Base-by-base conservation (phyloP, 805 yeast genomes). In the Metschnikowia gelsemii region DNA sequence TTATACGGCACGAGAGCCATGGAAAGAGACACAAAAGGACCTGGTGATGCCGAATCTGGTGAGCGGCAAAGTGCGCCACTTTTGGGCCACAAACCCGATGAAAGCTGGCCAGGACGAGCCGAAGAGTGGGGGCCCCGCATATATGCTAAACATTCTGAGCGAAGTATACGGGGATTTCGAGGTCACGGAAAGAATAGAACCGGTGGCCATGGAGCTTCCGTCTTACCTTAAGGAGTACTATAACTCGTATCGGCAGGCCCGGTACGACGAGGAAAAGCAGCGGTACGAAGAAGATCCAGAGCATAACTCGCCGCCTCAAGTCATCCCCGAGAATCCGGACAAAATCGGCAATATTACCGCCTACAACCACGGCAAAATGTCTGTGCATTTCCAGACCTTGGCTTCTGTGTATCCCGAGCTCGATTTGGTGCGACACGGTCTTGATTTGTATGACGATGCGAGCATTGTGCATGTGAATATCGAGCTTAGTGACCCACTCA, bases 11-110 rank as follows among this genome's bases (percentile, higher is more conserved):
- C 77, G 80, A 63, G 35, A 54, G 18, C 71, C 69, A 2, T 70
- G 68, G 67, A 22, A 20, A 7, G 80, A 78, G 45, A 66, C 70
- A 45, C 77, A 84, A 52, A 56, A 70, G 17, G 70, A 67, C 51
- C 74, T 85, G 16, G 62, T 86, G 0, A 54, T 87, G 6, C 93
- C 95, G 0, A 70, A 82, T 50, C 61, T 56, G 9, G 64, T 87
- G 4, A 76, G 81, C 40, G 42, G 57, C 2, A 49, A 56, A 16
- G 80, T 87, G 1, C 62, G 63, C 25, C 49, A 54, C 11, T 65
- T 84, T n/a, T 84, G 91, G 91, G 68, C 12, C 6, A 46, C 28
- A 24, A 43, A 26, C 44, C 41, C 32, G 42, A n/a, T 20, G 2
- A 32, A 38, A 3, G 42, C 17, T 12, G 46, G 46, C n/a, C n/a